Conservation (phyloP, 2,329 filamentous ascomycete genomes). For the Keithomyces neogunnii region DNA sequence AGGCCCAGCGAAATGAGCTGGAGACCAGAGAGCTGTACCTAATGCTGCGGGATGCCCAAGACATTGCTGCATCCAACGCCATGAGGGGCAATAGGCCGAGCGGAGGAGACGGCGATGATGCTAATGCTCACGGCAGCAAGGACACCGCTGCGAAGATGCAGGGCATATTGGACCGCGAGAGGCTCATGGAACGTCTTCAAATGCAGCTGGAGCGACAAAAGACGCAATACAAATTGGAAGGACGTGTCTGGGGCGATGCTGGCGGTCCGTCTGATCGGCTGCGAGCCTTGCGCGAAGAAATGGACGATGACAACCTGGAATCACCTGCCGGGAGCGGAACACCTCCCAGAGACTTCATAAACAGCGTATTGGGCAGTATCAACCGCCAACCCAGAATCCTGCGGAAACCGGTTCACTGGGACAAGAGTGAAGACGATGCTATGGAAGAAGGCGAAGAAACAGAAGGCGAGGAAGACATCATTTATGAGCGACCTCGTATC, state of each 20-base stretch:
- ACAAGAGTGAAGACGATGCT: constrained; percentile 26
- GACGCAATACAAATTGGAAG: constrained; percentile 95
- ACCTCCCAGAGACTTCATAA: constrained; percentile 55
- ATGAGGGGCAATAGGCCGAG: constrained; percentile 38
- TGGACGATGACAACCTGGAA: constrained; percentile 58
- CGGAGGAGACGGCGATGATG: neutral
- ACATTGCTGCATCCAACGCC: constrained; percentile 84
- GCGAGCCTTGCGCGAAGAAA: constrained; percentile 84
- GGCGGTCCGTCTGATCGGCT: constrained; percentile 85
- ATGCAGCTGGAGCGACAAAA: constrained; percentile 95
- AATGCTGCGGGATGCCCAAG: constrained; percentile 95
- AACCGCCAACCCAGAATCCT: constrained; percentile 50
- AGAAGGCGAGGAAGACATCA: constrained; percentile 45
- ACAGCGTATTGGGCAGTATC: constrained; percentile 67
- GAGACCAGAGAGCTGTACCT: constrained; percentile 95
- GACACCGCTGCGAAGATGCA: constrained; percentile 71
- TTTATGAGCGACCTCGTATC: constrained; percentile 72
- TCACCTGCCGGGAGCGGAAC: constrained; percentile 40
- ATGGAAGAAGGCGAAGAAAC: constrained; percentile 43
- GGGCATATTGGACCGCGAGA: constrained; percentile 87
- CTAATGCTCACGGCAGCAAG: constrained; percentile 40
- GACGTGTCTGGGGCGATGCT: constrained; percentile 76
- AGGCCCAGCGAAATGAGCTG: constrained; percentile 88
- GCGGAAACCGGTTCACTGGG: constrained; percentile 41
- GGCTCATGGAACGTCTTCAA: constrained; percentile 85